Base-by-base conservation (phyloP, 192 early-diverging fungal genomes). In the Thamnidium elegans region DNA sequence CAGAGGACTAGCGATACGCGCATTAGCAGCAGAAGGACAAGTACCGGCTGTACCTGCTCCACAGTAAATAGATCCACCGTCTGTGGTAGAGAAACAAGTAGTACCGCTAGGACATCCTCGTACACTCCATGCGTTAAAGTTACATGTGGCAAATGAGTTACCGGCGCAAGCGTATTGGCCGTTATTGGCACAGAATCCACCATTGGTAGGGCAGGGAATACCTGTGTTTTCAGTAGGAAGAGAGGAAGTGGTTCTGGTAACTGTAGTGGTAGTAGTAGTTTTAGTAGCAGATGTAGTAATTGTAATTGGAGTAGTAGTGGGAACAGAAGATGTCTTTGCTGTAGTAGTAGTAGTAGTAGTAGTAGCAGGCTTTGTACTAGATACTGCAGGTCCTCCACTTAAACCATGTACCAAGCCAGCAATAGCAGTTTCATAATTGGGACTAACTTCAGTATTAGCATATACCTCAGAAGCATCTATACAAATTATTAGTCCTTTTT, bases 391-490 rank as follows among this genome's bases (percentile, higher is more conserved):
- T 15, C 23, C 34, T 42, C 26, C 34, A 32, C 21, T 45, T 30
- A 32, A 34, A 2, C 34, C 21, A 46, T 68, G 67, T 46, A 68
- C 59, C 13, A 68, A 34, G 13, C 43, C 15, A 47, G 65, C 65
- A 46, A 73, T 47, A 14, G 67, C 73, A 14, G 10, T 6, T 30
- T 68, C 73, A 62, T 66, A 69, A 44, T 69, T 70, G 20, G 67
- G 67, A 43, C 39, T 60, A 50, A 58, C 56, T 17, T 73, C 79
- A n/a, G 70, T 55, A 62, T 87, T 87, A n/a, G 48, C 66, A 48
- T 83, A 84, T 0, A 84, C 72, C 58, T 87, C 84, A 31, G 87
- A 88, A 0, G 81, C 80, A 68, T 91, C 69, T 66, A 58, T 56
- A 26, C 19, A 20, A 26, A 53, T 14, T 5, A 54, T 13, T 42